Percentiles rank a stretch among this genome's conserved stretches.
These are phyloP conservation scores for Ustanciosporium gigantosporum DNA, from an alignment of 1,284 basidiomycete species.

Conservation along the genomic window DNA sequence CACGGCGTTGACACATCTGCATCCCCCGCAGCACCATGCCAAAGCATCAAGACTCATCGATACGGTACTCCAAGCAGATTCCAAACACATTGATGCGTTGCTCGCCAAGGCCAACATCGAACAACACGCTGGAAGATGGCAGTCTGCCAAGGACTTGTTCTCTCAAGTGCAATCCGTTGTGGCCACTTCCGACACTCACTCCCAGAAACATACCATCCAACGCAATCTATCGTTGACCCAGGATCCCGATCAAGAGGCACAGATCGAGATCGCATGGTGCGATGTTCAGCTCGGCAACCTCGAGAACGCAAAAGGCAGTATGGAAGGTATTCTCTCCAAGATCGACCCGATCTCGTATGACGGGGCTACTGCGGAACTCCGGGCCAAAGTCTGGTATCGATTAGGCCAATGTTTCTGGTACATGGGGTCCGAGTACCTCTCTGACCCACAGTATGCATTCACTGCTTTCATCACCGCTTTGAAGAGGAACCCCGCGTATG, in stretches of 20 bases:
- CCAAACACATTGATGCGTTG: constrained; percentile 71
- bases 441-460: constrained; percentile 44
- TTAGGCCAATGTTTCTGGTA: constrained; percentile 79
- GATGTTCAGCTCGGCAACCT: constrained; percentile 68
- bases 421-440: constrained; percentile 67
- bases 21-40: constrained; percentile 84
- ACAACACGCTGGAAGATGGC: constrained; percentile 72
- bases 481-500: constrained; percentile 76
- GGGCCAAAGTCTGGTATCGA: constrained; percentile 81
- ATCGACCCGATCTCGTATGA: constrained; percentile 63
- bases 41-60: constrained; percentile 76
- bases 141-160: constrained; percentile 72
- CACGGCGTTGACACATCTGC: constrained; percentile 78
- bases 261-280: constrained; percentile 87
- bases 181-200: background rate
- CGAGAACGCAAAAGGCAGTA: constrained; percentile 66
- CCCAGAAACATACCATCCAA: constrained; percentile 57
- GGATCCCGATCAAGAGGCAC: constrained; percentile 69
- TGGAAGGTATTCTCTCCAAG: constrained; percentile 69
- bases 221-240: constrained; percentile 61
- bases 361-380: constrained; percentile 57
- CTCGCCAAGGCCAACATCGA: constrained; percentile 78
- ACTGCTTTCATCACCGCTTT: constrained; percentile 80
- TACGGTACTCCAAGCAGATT: constrained; percentile 70
- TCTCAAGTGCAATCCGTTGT: constrained; percentile 58